A percentile compares a stretch with the other conserved stretches of the same genome.
These are phyloP conservation scores for Angomonas desouzai DNA, from an alignment of 208 protist species.

Conservation along the genomic window DNA sequence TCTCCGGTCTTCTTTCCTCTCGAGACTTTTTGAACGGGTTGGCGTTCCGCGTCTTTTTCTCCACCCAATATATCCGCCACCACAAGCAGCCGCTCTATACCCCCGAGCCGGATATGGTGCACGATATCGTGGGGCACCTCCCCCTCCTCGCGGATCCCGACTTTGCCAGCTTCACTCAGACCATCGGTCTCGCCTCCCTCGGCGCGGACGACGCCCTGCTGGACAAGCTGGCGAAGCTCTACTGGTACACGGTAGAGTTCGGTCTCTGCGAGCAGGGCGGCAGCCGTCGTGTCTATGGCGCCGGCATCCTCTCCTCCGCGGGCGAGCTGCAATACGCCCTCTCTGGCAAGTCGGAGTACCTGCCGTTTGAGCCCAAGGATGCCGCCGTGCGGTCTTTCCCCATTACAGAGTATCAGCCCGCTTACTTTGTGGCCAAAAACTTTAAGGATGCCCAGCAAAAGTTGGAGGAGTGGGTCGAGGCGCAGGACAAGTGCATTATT, in stretches of 20 bases:
- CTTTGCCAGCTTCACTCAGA: constrained; percentile 96
- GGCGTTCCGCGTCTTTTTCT: constrained; percentile 95
- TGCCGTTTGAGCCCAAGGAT: constrained; percentile 60
- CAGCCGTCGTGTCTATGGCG: constrained; percentile 89
- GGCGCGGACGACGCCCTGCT: constrained; percentile 94
- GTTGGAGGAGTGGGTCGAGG: constrained; percentile 75
- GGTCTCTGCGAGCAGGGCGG: constrained; percentile 92
- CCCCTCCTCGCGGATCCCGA: constrained; percentile 94
- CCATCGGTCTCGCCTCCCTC: constrained; percentile 97
- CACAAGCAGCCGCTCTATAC: constrained; percentile 93
- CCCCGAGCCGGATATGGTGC: constrained; percentile 95
- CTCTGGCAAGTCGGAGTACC: constrained; percentile 35
- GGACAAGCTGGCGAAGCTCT: constrained; percentile 87
- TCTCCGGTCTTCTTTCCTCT: constrained; percentile 90
- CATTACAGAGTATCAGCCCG: constrained; percentile 93
- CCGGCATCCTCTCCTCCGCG: constrained; percentile 92
- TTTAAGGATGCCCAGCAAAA: constrained; percentile 89
- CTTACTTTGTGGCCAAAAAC: constrained; percentile 93
- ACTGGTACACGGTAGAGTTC: constrained; percentile 97
- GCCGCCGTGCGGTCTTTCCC: constrained; percentile 75
- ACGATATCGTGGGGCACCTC: constrained; percentile 95
- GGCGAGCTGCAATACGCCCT: constrained; percentile 89
- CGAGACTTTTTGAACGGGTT: constrained; percentile 95
- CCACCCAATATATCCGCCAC: constrained; percentile 97
- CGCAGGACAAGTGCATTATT: constrained; percentile 77